These are phyloP conservation scores for Rubia peregrina DNA, from an alignment of 305 asterid species.

Conservation along the genomic window DNA sequence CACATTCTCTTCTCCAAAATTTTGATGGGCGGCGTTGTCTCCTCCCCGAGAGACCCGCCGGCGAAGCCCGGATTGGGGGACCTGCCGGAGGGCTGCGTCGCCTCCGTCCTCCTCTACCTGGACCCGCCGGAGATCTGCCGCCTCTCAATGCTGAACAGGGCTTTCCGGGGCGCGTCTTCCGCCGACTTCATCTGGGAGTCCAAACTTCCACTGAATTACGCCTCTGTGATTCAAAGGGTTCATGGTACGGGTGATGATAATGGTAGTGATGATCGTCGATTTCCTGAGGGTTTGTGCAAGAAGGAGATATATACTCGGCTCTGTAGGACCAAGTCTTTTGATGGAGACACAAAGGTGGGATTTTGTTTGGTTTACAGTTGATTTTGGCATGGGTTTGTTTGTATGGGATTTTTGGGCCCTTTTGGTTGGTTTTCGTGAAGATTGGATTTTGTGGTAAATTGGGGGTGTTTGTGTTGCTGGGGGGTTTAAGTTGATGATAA, in stretches of 20 bases:
- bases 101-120: constrained; percentile 55
- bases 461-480: neutral
- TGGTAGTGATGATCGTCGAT: constrained; percentile 4
- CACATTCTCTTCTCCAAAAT: neutral
- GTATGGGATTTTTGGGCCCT: neutral
- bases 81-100: constrained; percentile 83
- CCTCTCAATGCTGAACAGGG: constrained; percentile 56
- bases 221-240: constrained; percentile 44
- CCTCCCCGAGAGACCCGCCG: constrained; percentile 25
- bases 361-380: neutral
- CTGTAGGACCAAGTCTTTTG: constrained; percentile 52
- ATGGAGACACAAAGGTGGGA: constrained; percentile 56
- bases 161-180: constrained; percentile 63
- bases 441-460: neutral
- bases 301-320: constrained; percentile 61
- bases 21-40: constrained; percentile 55
- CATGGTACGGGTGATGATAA: no score
- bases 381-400: neutral
- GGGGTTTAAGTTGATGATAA: neutral
- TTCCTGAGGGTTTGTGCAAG: constrained; percentile 42
- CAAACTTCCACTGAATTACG: constrained; percentile 63
- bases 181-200: constrained; percentile 94
- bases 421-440: neutral
- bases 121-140: constrained; percentile 87
- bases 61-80: constrained; percentile 53